Conservation (phyloP, 306 rosid species). For the Vicia villosa region DNA sequence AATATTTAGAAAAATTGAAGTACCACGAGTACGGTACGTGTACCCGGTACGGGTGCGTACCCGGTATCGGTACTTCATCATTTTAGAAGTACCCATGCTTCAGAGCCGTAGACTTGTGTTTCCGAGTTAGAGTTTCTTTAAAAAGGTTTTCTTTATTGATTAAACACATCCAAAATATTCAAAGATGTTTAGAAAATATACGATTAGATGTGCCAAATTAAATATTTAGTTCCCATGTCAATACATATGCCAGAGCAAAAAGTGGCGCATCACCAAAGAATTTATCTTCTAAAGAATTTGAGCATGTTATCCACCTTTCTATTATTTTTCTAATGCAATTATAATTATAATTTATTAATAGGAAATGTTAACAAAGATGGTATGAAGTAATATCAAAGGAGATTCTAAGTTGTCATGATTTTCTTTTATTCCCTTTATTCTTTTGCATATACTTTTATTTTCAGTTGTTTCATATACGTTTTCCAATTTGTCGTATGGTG, state of each 20-base stretch:
- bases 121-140: constrained; percentile 14
- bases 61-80: too few relatives aligned
- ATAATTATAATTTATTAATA: constrained; percentile 15
- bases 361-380: background rate
- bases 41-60: too few relatives aligned
- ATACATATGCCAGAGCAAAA: constrained; percentile 8
- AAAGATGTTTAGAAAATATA: background rate
- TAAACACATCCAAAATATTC: constrained; percentile 7
- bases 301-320: background rate
- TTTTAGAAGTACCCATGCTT: too few relatives aligned
- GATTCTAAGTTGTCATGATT: background rate
- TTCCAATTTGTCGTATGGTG: constrained; percentile 34
- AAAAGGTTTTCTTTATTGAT: background rate
- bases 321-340: constrained; percentile 8
- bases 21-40: too few relatives aligned
- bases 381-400: constrained; percentile 1
- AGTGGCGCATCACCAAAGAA: background rate
- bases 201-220: constrained; percentile 14
- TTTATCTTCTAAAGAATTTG: constrained; percentile 12
- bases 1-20: too few relatives aligned
- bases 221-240: constrained; percentile 11
- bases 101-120: constrained; percentile 3
- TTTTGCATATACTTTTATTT: constrained; percentile 17
- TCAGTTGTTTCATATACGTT: constrained; percentile 22
- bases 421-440: constrained; percentile 5